Percentiles rank a stretch among this genome's conserved stretches.
phyloP scores from a whole-genome alignment of 371 early-diverging fungal species.

The Mucor velutinosus region DNA sequence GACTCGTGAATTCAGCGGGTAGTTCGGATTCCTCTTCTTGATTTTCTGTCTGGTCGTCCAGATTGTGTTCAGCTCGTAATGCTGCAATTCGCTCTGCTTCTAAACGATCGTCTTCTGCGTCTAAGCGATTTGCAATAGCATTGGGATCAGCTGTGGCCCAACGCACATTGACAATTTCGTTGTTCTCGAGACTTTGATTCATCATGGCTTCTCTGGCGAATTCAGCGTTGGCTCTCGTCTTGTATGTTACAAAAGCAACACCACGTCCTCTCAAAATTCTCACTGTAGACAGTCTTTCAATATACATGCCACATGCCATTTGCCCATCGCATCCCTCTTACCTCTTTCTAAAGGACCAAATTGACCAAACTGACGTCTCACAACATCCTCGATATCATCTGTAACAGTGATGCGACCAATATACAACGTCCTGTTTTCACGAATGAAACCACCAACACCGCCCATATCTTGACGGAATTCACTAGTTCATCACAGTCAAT shows the following conservation, averaged over 20 bases:
- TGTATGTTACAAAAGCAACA: conserved; percentile 83
- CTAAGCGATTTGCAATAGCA: conserved; percentile 56
- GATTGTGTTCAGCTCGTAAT: conserved; percentile 28
- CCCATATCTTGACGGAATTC: conserved; percentile 88
- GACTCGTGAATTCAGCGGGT: conserved; percentile 57
- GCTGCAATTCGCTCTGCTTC: conserved; percentile 16
- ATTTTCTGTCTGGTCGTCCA: conserved; percentile 47
- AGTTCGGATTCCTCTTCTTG: conserved; percentile 65
- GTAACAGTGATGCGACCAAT: conserved; percentile 71
- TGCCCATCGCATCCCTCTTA: conserved; percentile 26
- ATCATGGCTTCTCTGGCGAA: conserved; percentile 92
- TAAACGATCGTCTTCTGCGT: conserved; percentile 21
- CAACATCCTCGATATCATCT: conserved; percentile 61
- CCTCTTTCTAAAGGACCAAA: conserved; percentile 81
- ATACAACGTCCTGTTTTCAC: conserved; percentile 76
- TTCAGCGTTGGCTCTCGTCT: conserved; percentile 73
- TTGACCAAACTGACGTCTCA: conserved; percentile 71
- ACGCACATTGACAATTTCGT: conserved; percentile 58
- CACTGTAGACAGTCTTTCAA: conserved; percentile 25
- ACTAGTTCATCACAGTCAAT: conserved; percentile 20
- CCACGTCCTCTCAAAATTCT: conserved; percentile 67
- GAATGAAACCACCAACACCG: conserved; percentile 84
- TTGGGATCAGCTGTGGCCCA: conserved; percentile 90
- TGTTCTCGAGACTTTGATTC: conserved; percentile 76
- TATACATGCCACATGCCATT: background rate